These are phyloP conservation scores for Aspergillus incahuasiensis DNA, from an alignment of 495 filamentous ascomycete genomes.

Conservation along the genomic window DNA sequence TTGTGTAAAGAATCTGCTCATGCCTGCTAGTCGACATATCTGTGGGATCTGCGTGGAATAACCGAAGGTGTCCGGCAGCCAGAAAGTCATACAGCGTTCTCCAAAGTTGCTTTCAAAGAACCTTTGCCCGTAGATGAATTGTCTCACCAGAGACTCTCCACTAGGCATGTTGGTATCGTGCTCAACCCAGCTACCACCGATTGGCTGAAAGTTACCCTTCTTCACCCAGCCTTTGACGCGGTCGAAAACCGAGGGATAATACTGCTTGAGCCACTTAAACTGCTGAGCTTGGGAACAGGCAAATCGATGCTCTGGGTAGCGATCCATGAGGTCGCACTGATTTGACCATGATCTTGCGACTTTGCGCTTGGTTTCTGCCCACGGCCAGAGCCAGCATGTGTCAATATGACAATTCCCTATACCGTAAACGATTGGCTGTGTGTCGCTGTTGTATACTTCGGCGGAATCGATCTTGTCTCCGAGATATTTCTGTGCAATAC, in stretches of 20 bases:
- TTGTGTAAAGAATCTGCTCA: slow-evolving; percentile 95
- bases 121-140: slow-evolving; percentile 91
- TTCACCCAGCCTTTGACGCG: slow-evolving; percentile 88
- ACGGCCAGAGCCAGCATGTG: slow-evolving; percentile 97
- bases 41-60: slow-evolving; percentile 95
- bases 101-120: slow-evolving; percentile 95
- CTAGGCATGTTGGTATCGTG: slow-evolving; percentile 97
- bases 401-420: slow-evolving; percentile 98
- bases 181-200: slow-evolving; percentile 98
- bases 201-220: slow-evolving; percentile 85
- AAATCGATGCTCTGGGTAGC: slow-evolving; percentile 92
- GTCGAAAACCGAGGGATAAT: slow-evolving; percentile 84
- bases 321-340: slow-evolving; percentile 89
- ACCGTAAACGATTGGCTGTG: slow-evolving; percentile 71
- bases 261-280: slow-evolving; percentile 91
- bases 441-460: slow-evolving; percentile 75
- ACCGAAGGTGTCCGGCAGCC: slow-evolving; percentile 96
- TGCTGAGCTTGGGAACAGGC: slow-evolving; percentile 91
- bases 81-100: slow-evolving; percentile 83
- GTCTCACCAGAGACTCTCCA: slow-evolving; percentile 90
- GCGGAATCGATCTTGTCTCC: slow-evolving; percentile 75
- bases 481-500: slow-evolving; percentile 77
- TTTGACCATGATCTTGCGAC: slow-evolving; percentile 94
- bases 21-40: slow-evolving; percentile 83
- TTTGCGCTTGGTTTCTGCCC: slow-evolving; percentile 98